Percentiles rank a stretch among this genome's conserved stretches.
These are phyloP conservation scores for Singerocomus inundabilis DNA, from an alignment of 1,284 basidiomycete genomes.

Conservation along the genomic window DNA sequence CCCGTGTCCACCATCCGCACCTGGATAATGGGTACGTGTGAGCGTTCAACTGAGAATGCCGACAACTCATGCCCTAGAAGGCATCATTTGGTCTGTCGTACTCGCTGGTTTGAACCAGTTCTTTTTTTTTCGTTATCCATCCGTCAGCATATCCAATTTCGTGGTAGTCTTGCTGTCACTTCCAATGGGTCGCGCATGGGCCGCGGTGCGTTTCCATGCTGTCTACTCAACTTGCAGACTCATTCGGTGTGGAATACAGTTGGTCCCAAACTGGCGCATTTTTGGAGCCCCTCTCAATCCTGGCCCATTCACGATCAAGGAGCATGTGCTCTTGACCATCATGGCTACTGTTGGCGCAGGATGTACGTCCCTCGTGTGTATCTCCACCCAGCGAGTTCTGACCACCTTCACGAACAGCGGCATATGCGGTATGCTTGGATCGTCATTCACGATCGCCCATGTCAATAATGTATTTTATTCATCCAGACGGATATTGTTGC, in stretches of 20 bases:
- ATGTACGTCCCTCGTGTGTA: slow-evolving; percentile 27
- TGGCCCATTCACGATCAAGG: slow-evolving; percentile 72
- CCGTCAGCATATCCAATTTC: slow-evolving; percentile 47
- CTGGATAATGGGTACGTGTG: slow-evolving; percentile 51
- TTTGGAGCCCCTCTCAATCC: slow-evolving; percentile 63
- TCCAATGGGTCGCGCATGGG: slow-evolving; percentile 64
- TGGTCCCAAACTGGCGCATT: slow-evolving; percentile 55
- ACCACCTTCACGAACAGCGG: slow-evolving; percentile 19
- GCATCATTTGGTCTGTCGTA: slow-evolving; percentile 52
- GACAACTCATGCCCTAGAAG: slow-evolving; percentile 13
- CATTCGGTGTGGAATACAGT: slow-evolving; percentile 5
- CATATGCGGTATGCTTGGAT: slow-evolving; percentile 27
- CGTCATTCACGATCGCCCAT: not conserved
- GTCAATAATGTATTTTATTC: not conserved
- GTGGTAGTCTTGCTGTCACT: slow-evolving; percentile 65
- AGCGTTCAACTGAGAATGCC: fast-evolving
- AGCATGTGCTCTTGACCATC: slow-evolving; percentile 68
- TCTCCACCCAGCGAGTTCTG: not conserved
- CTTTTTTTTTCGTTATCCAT: slow-evolving; percentile 66
- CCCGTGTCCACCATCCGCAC: no score
- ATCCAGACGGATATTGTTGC: slow-evolving; percentile 69
- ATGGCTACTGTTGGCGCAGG: slow-evolving; percentile 71
- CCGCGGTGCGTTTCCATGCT: slow-evolving; percentile 27
- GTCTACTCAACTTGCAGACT: not conserved
- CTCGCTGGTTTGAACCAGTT: slow-evolving; percentile 65